phyloP scores from a whole-genome alignment of 371 early-diverging fungal species.

The Phascolomyces articulosus region DNA sequence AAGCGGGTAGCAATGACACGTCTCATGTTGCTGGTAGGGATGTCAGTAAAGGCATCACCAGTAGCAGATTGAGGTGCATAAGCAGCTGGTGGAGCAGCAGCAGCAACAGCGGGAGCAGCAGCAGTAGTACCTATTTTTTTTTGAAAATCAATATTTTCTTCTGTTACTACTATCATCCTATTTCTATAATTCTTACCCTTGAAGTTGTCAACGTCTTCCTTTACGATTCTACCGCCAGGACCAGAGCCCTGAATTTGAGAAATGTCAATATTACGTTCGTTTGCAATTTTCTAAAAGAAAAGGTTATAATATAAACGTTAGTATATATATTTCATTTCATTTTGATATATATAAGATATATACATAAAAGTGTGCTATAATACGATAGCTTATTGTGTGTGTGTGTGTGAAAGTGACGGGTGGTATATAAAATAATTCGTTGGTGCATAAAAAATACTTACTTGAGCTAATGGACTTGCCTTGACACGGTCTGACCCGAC shows the following conservation, averaged over 20 bases:
- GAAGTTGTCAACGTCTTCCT: slow-evolving; percentile 87
- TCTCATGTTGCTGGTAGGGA: slow-evolving; percentile 92
- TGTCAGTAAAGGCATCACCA: slow-evolving; percentile 74
- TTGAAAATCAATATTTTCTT: neutral
- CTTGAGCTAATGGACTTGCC: slow-evolving; percentile 88
- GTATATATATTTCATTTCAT: too few relatives aligned
- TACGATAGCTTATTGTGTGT: neutral
- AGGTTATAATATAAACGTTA: neutral
- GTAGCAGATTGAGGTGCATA: slow-evolving; percentile 57
- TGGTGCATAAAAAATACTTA: slow-evolving; percentile 21
- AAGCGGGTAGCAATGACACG: slow-evolving; percentile 87
- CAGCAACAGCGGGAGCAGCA: slow-evolving; percentile 27
- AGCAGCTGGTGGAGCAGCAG: slow-evolving; percentile 46
- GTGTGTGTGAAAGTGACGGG: too few relatives aligned
- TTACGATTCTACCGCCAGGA: slow-evolving; percentile 89
- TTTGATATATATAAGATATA: too few relatives aligned
- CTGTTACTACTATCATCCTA: neutral
- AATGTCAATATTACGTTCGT: slow-evolving; percentile 81
- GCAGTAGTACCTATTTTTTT: neutral
- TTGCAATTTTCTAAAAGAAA: slow-evolving; percentile 73
- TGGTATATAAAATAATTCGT: too few relatives aligned
- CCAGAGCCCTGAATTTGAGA: slow-evolving; percentile 86
- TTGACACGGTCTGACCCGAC: slow-evolving; percentile 65
- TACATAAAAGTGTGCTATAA: too few relatives aligned
- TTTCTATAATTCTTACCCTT: slow-evolving; percentile 36